A percentile compares a stretch with the other conserved stretches of the same genome.
Evolutionary conservation across 768 basidiomycete species (phyloP).

Genomic region (Termitomyces sp.): DNA sequence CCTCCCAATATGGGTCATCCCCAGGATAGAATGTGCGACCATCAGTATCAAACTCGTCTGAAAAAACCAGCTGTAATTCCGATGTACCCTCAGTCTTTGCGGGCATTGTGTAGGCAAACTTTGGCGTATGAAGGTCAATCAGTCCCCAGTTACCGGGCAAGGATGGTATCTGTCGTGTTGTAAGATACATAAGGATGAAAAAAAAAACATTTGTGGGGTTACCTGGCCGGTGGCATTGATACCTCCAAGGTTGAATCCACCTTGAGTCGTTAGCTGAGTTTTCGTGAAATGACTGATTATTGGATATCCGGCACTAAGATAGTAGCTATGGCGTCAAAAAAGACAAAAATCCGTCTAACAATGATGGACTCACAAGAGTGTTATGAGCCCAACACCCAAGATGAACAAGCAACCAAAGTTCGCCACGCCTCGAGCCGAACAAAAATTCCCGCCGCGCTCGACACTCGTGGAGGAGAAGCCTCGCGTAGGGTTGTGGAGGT

Average conservation of each 20-base stretch:
- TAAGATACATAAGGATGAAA: background rate
- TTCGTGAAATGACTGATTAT: conserved; percentile 26
- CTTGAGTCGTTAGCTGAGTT: conserved; percentile 16
- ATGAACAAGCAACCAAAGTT: conserved; percentile 59
- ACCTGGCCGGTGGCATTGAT: conserved; percentile 62
- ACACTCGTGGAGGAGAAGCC: conserved; percentile 18
- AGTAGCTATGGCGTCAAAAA: background rate
- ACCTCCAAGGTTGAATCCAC: conserved; percentile 39
- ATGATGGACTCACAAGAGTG: conserved; percentile 52
- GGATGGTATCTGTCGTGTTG: conserved; percentile 43
- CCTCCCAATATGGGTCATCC: conserved; percentile 84
- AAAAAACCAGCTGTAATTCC: conserved; percentile 56
- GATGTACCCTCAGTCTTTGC: conserved; percentile 53
- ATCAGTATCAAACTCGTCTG: conserved; percentile 72
- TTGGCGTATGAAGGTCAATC: conserved; percentile 53
- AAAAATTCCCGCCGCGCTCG: conserved; percentile 24
- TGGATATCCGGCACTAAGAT: conserved; percentile 31
- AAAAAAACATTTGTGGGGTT: conserved; percentile 12
- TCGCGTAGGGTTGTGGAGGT: conserved; percentile 51
- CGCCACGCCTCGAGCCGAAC: conserved; percentile 48
- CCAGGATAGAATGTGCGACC: conserved; percentile 75
- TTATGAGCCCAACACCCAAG: conserved; percentile 39
- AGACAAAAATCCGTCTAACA: background rate
- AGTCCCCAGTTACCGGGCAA: conserved; percentile 49
- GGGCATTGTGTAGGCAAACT: conserved; percentile 42